Conservation (phyloP, 2,329 filamentous ascomycete genomes). For the Epicoccum sorghinum region DNA sequence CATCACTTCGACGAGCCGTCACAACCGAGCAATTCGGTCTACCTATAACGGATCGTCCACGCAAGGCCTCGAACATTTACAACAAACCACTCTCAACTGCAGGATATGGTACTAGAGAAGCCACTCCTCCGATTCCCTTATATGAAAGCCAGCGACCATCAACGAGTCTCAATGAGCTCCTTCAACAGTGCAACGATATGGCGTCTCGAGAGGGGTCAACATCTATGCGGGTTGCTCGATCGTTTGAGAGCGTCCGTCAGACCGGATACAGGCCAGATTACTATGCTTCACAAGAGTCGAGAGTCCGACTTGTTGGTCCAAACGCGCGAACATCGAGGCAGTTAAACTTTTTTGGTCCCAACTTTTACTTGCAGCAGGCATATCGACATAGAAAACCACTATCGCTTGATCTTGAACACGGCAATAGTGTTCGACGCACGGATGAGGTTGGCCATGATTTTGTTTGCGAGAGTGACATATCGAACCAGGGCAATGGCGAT, state of each 20-base stretch:
- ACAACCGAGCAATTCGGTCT: background rate
- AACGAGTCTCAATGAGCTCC: conserved; percentile 31
- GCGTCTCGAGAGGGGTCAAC: conserved; percentile 1
- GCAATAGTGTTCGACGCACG: background rate
- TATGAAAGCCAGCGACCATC: conserved; percentile 20
- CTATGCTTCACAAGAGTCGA: conserved; percentile 14
- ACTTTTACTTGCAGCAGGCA: conserved; percentile 39
- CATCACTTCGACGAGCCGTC: conserved; percentile 7
- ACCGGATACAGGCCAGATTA: background rate
- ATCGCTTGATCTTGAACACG: background rate
- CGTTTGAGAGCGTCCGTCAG: background rate
- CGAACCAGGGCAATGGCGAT: background rate
- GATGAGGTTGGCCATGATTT: background rate
- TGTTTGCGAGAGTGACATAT: background rate
- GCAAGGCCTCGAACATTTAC: background rate
- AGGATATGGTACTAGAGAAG: background rate
- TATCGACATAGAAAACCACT: conserved; percentile 16
- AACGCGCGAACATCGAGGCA: conserved; percentile 7
- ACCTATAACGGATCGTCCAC: background rate
- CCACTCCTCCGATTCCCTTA: background rate
- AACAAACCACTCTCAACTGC: background rate
- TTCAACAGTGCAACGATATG: conserved; percentile 35
- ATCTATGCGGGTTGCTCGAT: conserved; percentile 5
- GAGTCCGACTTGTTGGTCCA: conserved; percentile 22
- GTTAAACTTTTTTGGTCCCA: conserved; percentile 22